These are phyloP conservation scores for Rhytidhysteron rufulum DNA, from an alignment of 2,329 filamentous ascomycete species.

Conservation along the genomic window DNA sequence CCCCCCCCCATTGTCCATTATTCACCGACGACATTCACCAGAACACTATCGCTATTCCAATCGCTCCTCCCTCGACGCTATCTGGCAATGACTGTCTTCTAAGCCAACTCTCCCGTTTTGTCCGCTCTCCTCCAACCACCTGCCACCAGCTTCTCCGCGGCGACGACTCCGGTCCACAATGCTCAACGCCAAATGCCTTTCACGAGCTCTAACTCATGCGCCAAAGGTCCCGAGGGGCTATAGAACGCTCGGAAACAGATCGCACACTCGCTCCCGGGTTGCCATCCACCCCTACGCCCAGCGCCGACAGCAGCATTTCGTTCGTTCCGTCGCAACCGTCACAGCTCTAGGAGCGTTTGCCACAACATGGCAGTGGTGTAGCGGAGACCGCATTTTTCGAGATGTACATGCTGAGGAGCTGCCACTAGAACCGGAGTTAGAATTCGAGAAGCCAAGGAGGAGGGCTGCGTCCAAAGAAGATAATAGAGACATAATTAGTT, in stretches of 20 bases:
- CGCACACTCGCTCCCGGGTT: constrained; percentile 18
- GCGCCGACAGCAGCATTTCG: constrained; percentile 44
- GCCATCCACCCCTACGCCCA: constrained; percentile 38
- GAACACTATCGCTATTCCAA: not conserved
- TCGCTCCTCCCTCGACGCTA: no score
- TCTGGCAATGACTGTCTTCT: no score
- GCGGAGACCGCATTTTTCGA: constrained; percentile 35
- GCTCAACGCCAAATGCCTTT: constrained; percentile 26
- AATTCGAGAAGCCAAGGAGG: constrained; percentile 65
- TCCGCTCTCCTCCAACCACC: no score
- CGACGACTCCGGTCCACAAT: constrained; percentile 23
- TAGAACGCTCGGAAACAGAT: constrained; percentile 22
- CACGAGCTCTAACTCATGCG: constrained; percentile 24
- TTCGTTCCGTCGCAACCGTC: constrained; percentile 41
- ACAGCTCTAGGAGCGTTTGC: constrained; percentile 42
- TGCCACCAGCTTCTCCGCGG: no score
- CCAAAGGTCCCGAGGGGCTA: constrained; percentile 19
- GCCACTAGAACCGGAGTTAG: constrained; percentile 45
- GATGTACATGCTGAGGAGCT: constrained; percentile 49
- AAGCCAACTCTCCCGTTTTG: no score
- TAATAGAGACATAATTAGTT: constrained; percentile 71
- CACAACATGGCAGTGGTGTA: constrained; percentile 42
- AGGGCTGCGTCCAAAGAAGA: constrained; percentile 61
- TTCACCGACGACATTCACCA: not conserved
- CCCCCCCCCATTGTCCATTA: not conserved